Conservation (phyloP, 2,329 filamentous ascomycete genomes). For the Magnaporthales sp. region DNA sequence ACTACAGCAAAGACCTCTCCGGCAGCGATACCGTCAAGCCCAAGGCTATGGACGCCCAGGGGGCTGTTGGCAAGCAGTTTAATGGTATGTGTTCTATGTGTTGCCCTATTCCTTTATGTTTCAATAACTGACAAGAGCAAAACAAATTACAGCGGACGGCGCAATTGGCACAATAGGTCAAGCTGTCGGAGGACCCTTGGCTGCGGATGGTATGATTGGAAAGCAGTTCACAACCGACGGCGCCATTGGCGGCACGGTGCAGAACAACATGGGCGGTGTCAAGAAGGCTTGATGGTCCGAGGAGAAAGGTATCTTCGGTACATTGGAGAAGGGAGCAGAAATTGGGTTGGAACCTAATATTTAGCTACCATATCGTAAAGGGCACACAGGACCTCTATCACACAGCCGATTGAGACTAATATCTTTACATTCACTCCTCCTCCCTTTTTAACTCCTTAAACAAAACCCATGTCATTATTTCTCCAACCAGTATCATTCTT, state of each 20-base stretch:
- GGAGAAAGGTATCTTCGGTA: neutral
- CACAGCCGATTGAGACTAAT: too few species aligned
- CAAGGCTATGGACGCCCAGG: neutral
- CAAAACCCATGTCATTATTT: neutral
- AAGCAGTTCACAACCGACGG: slow-evolving; percentile 46
- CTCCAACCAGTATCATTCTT: neutral
- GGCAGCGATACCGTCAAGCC: neutral
- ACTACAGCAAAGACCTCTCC: neutral
- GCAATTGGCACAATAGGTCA: slow-evolving; percentile 28
- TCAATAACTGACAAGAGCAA: neutral
- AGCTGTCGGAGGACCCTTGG: slow-evolving; percentile 39
- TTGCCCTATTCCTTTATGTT: neutral
- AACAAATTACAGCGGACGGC: neutral
- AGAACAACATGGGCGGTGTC: slow-evolving; percentile 30
- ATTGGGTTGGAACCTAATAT: neutral
- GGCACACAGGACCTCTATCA: neutral
- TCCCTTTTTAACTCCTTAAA: neutral
- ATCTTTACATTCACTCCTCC: too few species aligned
- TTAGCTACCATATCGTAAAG: neutral
- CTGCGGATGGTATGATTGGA: slow-evolving; percentile 42
- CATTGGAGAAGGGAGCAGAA: neutral
- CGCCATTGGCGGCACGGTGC: slow-evolving; percentile 42
- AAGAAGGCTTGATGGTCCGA: neutral
- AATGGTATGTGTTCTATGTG: neutral
- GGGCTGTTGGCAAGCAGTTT: slow-evolving; percentile 4